Percentiles rank a stretch among this genome's conserved stretches.
phyloP scores from a whole-genome alignment of 1,139 yeast species.

The Yamadazyma dendronema region DNA sequence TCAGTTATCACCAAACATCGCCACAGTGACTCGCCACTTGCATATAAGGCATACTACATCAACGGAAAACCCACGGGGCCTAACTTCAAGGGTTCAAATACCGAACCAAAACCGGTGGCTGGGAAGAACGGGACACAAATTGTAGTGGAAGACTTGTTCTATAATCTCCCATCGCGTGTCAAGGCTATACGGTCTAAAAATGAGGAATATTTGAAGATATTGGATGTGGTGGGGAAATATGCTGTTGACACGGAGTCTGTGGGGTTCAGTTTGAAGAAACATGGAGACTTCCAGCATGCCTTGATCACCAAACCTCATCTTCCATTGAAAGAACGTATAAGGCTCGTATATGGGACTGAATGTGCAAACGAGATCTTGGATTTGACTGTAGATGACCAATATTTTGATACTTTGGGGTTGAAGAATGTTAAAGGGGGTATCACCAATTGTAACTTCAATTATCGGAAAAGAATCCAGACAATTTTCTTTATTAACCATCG shows the following conservation, averaged over 20 bases:
- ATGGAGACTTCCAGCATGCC: slow-evolving; percentile 63
- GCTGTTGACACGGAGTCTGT: slow-evolving; percentile 70
- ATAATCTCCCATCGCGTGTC: slow-evolving; percentile 79
- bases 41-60: slow-evolving; percentile 62
- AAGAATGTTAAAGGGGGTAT: slow-evolving; percentile 55
- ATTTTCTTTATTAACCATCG: slow-evolving; percentile 84
- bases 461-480: slow-evolving; percentile 66
- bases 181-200: slow-evolving; percentile 61
- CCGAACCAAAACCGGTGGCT: slow-evolving; percentile 72
- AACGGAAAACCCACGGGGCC: slow-evolving; percentile 58
- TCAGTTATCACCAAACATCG: slow-evolving; percentile 79
- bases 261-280: slow-evolving; percentile 77
- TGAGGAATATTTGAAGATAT: slow-evolving; percentile 74
- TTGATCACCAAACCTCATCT: slow-evolving; percentile 51
- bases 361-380: slow-evolving; percentile 66
- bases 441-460: slow-evolving; percentile 69
- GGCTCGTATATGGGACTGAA: slow-evolving; percentile 68
- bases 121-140: slow-evolving; percentile 88
- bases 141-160: slow-evolving; percentile 84
- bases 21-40: slow-evolving; percentile 56
- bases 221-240: slow-evolving; percentile 84
- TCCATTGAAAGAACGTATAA: slow-evolving; percentile 61
- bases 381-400: slow-evolving; percentile 27
- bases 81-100: slow-evolving; percentile 28
- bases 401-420: slow-evolving; percentile 48